Conservation (phyloP, 192 early-diverging fungal species). For the Phlyctochytrium planicorne region DNA sequence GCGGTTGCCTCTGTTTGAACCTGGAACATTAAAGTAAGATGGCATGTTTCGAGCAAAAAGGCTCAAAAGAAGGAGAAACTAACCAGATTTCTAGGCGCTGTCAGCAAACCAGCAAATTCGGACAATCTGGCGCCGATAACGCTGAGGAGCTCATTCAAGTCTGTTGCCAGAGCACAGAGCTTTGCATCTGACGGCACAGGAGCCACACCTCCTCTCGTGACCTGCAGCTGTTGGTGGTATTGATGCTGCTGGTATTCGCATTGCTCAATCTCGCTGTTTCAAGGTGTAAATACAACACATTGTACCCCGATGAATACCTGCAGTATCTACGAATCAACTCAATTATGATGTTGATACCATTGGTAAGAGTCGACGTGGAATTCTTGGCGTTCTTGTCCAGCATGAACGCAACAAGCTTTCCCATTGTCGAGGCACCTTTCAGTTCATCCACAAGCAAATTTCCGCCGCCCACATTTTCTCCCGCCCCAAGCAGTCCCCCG, state of each 20-base stretch:
- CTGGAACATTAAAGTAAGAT: too few species aligned
- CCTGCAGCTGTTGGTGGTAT: constrained; percentile 42
- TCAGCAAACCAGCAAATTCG: constrained; percentile 79
- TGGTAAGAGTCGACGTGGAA: constrained; percentile 87
- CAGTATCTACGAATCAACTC: constrained; percentile 98
- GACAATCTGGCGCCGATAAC: constrained; percentile 76
- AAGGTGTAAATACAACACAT: too few species aligned
- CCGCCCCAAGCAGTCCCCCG: neutral
- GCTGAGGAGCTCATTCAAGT: constrained; percentile 87
- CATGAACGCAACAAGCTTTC: constrained; percentile 84
- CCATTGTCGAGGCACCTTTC: constrained; percentile 34
- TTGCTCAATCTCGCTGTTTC: constrained; percentile 64
- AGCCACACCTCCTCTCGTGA: too few species aligned
- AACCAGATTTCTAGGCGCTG: constrained; percentile 72
- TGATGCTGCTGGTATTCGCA: constrained; percentile 61
- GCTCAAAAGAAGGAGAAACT: too few species aligned
- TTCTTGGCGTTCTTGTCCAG: constrained; percentile 71
- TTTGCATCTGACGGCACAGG: constrained; percentile 49
- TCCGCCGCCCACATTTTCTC: constrained; percentile 12
- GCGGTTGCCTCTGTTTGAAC: constrained; percentile 71
- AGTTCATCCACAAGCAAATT: constrained; percentile 52
- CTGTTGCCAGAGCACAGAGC: constrained; percentile 55
- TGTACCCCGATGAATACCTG: constrained; percentile 63
- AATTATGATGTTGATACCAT: constrained; percentile 94
- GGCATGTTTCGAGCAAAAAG: too few species aligned